Evolutionary conservation across 768 basidiomycete genomes (phyloP), one percentile per base, ranked within the genome.

Genomic region (Cystobasidium tubakii): DNA sequence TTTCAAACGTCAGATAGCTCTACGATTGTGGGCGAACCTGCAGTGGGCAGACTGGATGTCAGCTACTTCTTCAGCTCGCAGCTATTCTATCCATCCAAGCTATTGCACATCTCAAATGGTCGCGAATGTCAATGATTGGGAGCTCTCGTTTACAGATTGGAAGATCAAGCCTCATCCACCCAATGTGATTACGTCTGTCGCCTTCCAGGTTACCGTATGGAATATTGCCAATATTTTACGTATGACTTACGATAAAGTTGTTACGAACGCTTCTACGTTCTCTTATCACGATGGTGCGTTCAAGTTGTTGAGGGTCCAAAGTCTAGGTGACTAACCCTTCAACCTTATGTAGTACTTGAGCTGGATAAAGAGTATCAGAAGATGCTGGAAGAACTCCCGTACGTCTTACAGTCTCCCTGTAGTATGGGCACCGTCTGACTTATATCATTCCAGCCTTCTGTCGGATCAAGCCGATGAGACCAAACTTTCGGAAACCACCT

Each of bases 41-140:
- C 57, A 60, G 29, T 60, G 57, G 57, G 57, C 57, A 27, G 57
- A 60, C 29, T 60, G 57, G 57, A 60, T 60, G 57, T 60, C 57
- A 17, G 57, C 57, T 2, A 60, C 57, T 21, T 60, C 57, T 12
- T 60, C 57, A 15, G 57, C 57, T 17, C 57, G 57, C 4, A 60
- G 57, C 57, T 60, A 60, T 25, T 60, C 57, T 34, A 60, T 60
- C 57, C 57, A 60, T 29, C 57, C 57, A 29, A 60, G 57, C 33
- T 60, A 60, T 29, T 60, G 57, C 27, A 60, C 57, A 4, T 60
- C 57, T 1, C 57, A 60, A 23, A 27, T 60, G 57, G 57, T 60
- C 23, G 6, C 25, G 13, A 60, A 60, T 21, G 29, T 60, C 13
- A 60, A 60, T 34, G 57, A 60, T 60, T 60, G 57, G 57, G 57